Conservation (phyloP, 2,329 filamentous ascomycete genomes). For the Coleophoma crateriformis region DNA sequence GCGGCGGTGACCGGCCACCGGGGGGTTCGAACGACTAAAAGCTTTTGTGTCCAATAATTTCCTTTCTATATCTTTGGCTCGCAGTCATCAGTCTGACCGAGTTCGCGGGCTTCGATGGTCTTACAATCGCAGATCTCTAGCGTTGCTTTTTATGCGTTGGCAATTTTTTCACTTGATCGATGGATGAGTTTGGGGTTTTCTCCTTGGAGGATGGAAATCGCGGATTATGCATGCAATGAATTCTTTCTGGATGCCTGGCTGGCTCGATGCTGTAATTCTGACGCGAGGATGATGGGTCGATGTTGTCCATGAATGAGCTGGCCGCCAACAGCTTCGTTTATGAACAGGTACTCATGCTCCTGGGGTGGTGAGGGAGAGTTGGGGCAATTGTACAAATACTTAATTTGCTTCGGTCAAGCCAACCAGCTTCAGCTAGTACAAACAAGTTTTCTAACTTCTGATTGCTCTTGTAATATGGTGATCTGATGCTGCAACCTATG, state of each 20-base stretch:
- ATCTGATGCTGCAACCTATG: too few species aligned
- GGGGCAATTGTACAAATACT: slow-evolving; percentile 26
- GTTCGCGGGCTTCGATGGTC: slow-evolving; percentile 6
- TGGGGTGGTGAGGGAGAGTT: slow-evolving; percentile 9
- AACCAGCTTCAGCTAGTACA: slow-evolving; percentile 22
- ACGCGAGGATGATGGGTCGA: neutral
- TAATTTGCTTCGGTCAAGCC: slow-evolving; percentile 21
- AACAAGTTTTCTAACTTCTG: slow-evolving; percentile 9
- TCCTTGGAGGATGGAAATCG: neutral
- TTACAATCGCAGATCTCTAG: neutral
- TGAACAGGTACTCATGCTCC: slow-evolving; percentile 6
- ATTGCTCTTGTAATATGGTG: neutral
- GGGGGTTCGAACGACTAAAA: slow-evolving; percentile 19
- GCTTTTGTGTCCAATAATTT: slow-evolving; percentile 25
- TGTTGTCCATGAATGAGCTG: slow-evolving; percentile 6
- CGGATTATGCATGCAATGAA: neutral
- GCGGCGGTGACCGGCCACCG: slow-evolving; percentile 13
- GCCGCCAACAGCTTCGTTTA: slow-evolving; percentile 15
- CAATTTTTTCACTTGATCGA: neutral
- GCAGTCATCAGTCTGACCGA: slow-evolving; percentile 6
- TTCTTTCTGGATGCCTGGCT: slow-evolving; percentile 19
- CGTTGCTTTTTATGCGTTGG: neutral
- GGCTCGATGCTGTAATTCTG: slow-evolving; percentile 24
- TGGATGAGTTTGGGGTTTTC: neutral
- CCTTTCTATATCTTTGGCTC: slow-evolving; percentile 14